Evolutionary conservation across 2,329 filamentous ascomycete genomes (phyloP).

Genomic region (Graphium sp.): DNA sequence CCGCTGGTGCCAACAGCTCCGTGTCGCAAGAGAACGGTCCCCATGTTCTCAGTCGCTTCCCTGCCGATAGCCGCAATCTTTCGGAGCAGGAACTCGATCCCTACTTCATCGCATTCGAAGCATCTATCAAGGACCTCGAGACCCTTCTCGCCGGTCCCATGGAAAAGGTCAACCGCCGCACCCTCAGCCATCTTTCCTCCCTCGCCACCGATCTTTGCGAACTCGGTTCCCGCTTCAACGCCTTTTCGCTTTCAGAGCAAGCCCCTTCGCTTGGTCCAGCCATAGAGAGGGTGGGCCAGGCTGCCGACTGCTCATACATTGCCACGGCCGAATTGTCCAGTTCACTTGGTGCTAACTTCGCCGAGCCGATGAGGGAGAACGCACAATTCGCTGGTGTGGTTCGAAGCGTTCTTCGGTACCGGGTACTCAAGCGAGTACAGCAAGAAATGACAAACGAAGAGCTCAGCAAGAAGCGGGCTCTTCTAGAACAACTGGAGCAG

Average conservation of each 20-base stretch:
- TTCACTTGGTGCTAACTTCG: slow-evolving; percentile 81
- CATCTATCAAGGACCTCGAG: slow-evolving; percentile 83
- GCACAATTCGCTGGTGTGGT: slow-evolving; percentile 95
- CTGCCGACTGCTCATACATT: slow-evolving; percentile 89
- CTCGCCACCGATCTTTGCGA: slow-evolving; percentile 81
- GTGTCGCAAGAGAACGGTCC: slow-evolving; percentile 14
- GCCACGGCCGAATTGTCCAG: slow-evolving; percentile 82
- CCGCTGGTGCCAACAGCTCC: slow-evolving; percentile 15
- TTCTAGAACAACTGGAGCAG: slow-evolving; percentile 78
- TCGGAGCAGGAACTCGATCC: slow-evolving; percentile 86
- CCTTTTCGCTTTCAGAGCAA: slow-evolving; percentile 87
- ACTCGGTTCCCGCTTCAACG: slow-evolving; percentile 89
- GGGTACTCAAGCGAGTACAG: slow-evolving; percentile 85
- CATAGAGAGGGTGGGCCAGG: slow-evolving; percentile 88
- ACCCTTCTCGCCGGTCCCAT: slow-evolving; percentile 78
- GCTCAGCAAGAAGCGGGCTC: slow-evolving; percentile 65
- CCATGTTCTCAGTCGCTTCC: slow-evolving; percentile 43
- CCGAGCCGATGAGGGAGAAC: slow-evolving; percentile 94
- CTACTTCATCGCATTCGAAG: slow-evolving; percentile 88
- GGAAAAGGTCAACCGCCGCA: slow-evolving; percentile 89
- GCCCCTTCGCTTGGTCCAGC: slow-evolving; percentile 77
- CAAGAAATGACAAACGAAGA: slow-evolving; percentile 96
- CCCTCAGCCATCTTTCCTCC: slow-evolving; percentile 68
- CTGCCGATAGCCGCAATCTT: slow-evolving; percentile 57
- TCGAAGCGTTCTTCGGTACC: slow-evolving; percentile 70